phyloP scores from a whole-genome alignment of 1,284 basidiomycete genomes.

The Mycena sp. region DNA sequence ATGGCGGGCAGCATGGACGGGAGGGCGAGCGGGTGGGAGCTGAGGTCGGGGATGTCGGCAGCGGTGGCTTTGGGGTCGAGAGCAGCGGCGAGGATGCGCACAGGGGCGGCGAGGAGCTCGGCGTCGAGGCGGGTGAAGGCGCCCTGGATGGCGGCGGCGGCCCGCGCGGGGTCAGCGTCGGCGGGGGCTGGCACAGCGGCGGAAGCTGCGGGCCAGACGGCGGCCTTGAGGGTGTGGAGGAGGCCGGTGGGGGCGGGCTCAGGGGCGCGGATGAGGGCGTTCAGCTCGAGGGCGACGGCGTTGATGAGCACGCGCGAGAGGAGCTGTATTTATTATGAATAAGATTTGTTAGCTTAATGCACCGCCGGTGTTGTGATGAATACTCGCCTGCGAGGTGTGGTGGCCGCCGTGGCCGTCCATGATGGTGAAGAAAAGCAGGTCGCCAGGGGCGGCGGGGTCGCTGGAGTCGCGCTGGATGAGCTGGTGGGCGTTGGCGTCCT shows the following conservation, averaged over 20 bases:
- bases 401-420: constrained; percentile 93
- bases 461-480: constrained; percentile 72
- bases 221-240: constrained; percentile 51
- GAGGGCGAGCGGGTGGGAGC: constrained; percentile 73
- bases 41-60: constrained; percentile 70
- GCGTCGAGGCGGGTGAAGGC: constrained; percentile 85
- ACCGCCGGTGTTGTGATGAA: no score
- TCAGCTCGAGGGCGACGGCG: constrained; percentile 84
- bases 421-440: constrained; percentile 86
- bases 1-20: constrained; percentile 83
- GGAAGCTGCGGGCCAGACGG: constrained; percentile 42
- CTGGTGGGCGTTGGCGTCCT: constrained; percentile 84
- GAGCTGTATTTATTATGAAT: constrained; percentile 49
- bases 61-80: constrained; percentile 61
- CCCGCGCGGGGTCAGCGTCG: constrained; percentile 67
- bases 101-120: constrained; percentile 81
- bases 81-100: constrained; percentile 73
- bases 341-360: neutral
- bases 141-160: constrained; percentile 77
- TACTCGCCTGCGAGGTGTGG: constrained; percentile 71
- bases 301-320: constrained; percentile 90
- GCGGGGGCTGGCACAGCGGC: constrained; percentile 39
- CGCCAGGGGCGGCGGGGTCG: constrained; percentile 55
- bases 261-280: constrained; percentile 50
- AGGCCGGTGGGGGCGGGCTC: constrained; percentile 47